These are phyloP conservation scores for Apiospora saccharicola DNA, from an alignment of 2,329 filamentous ascomycete genomes.

Conservation along the genomic window DNA sequence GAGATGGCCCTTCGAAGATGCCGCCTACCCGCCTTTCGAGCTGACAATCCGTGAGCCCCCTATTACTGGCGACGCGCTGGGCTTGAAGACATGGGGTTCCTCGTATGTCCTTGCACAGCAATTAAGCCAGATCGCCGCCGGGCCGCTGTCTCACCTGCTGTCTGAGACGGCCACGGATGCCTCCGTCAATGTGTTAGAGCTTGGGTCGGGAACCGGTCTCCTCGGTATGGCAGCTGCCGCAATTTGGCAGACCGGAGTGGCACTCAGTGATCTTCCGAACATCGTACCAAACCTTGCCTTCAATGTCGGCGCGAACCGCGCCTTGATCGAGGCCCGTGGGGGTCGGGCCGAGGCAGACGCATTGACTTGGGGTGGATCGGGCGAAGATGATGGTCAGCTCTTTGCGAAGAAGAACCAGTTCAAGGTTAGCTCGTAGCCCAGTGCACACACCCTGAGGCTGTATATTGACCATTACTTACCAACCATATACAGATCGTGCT, in stretches of 20 bases:
- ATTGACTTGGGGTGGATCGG: constrained; percentile 74
- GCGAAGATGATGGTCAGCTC: constrained; percentile 48
- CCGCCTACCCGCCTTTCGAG: constrained; percentile 56
- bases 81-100: constrained; percentile 95
- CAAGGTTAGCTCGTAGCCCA: constrained; percentile 45
- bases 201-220: constrained; percentile 92
- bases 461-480: neutral
- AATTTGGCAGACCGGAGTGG: constrained; percentile 70
- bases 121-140: constrained; percentile 59
- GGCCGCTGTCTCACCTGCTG: constrained; percentile 55
- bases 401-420: constrained; percentile 60
- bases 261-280: constrained; percentile 83
- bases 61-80: constrained; percentile 85
- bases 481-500: constrained; percentile 68
- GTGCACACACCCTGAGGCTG: neutral
- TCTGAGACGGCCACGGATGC: constrained; percentile 36
- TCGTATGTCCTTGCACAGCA: constrained; percentile 84
- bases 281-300: constrained; percentile 83
- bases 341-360: constrained; percentile 68
- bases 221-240: constrained; percentile 85
- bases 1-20: constrained; percentile 58
- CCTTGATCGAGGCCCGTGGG: constrained; percentile 59
- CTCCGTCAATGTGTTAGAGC: constrained; percentile 66
- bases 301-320: constrained; percentile 73
- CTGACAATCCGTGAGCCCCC: constrained; percentile 85